Base-by-base conservation (phyloP, 371 early-diverging fungal genomes). In the Rhizopus stolonifer region DNA sequence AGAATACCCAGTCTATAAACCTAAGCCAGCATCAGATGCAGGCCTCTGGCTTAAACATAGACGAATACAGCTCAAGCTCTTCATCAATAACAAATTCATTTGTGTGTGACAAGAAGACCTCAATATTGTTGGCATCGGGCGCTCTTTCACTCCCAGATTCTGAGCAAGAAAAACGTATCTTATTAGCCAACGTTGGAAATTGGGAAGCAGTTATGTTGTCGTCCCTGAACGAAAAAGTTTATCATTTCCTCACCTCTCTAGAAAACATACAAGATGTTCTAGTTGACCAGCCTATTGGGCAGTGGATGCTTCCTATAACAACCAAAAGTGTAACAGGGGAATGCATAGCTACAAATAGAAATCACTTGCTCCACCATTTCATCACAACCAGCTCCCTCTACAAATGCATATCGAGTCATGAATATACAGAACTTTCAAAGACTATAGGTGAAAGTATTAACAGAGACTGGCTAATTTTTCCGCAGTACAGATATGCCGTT, bases 261-360 rank as follows among this genome's bases (percentile, higher is more conserved):
- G 38, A 24, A 36, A 50, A 80, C 74, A 48, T 80, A 86, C 87
- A 82, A 66, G 81, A 75, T 72, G 92, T 49, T 49, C 17, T 49
- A 39, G 50, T 38, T 49, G 39, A 49, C 15, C 50, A 49, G 39
- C 25, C 50, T 38, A 39, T 39, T 49, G 50, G 25, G 1, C 50
- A 49, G 50, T 48, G 48, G 48, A 48, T 34, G 34, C 92, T 74
- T 92, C 94, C 85, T 90, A 23, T 23, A 43, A 43, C 44, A 23
- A 43, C 44, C 22, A 21, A 43, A 43, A 43, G 3, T 25, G 46
- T n/a, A 46, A 46, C 24, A 29, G 15, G 11, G 15, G 14, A 38
- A 15, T 36, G 38, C 38, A 15, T 42, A 51, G 43, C 40, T 29
- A 51, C 31, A 42, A 51, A 42, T 19, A 42, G 25, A 26, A 39